These are phyloP conservation scores for Penicillium sp. DNA, from an alignment of 2,329 filamentous ascomycete genomes.

Conservation along the genomic window DNA sequence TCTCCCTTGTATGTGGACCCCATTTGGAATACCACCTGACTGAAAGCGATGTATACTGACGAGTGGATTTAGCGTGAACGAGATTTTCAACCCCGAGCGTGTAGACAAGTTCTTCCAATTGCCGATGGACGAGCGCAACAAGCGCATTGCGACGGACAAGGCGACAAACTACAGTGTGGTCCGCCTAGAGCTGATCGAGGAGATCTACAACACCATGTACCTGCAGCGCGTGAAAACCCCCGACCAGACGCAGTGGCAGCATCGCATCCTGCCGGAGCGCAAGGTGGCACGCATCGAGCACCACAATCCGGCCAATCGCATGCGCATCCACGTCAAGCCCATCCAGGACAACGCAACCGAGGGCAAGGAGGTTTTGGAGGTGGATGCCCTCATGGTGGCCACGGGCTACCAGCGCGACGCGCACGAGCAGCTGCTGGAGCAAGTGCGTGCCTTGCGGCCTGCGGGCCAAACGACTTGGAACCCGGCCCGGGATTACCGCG, in stretches of 20 bases:
- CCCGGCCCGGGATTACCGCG: constrained; percentile 72
- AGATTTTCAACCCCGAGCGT: constrained; percentile 87
- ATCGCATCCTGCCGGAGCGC: constrained; percentile 69
- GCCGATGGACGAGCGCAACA: constrained; percentile 57
- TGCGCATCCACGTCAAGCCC: constrained; percentile 60
- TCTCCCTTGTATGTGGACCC: constrained; percentile 72
- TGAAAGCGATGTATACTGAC: not conserved
- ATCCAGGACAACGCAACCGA: constrained; percentile 31
- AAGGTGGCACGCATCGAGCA: constrained; percentile 59
- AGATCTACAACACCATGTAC: constrained; percentile 83
- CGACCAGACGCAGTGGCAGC: constrained; percentile 72
- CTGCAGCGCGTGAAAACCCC: constrained; percentile 69
- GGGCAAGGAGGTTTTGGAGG: constrained; percentile 61
- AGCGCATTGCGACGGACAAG: constrained; percentile 63
- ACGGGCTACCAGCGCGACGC: constrained; percentile 78
- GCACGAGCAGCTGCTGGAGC: constrained; percentile 71
- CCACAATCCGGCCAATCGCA: constrained; percentile 48
- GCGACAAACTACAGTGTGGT: constrained; percentile 95
- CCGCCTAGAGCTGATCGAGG: constrained; percentile 81
- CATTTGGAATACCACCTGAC: not conserved
- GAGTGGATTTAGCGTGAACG: constrained; percentile 65
- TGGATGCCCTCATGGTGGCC: constrained; percentile 77
- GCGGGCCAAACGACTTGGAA: constrained; percentile 55
- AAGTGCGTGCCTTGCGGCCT: constrained; percentile 63
- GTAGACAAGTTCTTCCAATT: constrained; percentile 72